Evolutionary conservation across 345 rosid genomes (phyloP).

Genomic region (Eucalyptus regnans): DNA sequence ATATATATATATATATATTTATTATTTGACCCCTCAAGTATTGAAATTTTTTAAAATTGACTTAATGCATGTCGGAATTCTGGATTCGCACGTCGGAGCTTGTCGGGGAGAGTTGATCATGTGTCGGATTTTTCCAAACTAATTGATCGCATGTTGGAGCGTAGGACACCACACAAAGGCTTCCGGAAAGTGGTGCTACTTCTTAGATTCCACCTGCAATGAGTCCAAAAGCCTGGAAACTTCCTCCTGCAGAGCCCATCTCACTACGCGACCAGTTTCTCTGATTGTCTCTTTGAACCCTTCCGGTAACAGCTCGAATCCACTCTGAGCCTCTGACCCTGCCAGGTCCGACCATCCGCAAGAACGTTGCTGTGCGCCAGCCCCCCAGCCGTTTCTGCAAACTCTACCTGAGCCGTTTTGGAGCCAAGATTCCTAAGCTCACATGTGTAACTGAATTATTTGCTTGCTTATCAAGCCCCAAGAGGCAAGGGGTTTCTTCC

Average conservation of each 20-base stretch:
- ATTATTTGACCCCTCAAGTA: rapidly evolving
- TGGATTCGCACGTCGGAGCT: rapidly evolving
- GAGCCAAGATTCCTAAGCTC: neutral
- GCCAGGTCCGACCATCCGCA: neutral
- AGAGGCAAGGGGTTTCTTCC: neutral
- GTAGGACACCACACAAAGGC: rapidly evolving
- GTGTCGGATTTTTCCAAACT: rapidly evolving
- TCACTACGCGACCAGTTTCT: neutral
- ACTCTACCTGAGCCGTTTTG: neutral
- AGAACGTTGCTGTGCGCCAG: neutral
- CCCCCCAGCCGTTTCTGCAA: neutral
- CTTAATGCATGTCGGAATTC: rapidly evolving
- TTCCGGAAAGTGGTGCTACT: rapidly evolving
- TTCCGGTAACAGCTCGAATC: neutral
- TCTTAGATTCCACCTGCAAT: rapidly evolving
- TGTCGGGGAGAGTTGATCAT: rapidly evolving
- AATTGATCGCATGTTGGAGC: rapidly evolving
- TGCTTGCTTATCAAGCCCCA: neutral
- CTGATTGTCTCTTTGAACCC: neutral
- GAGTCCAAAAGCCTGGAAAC: neutral
- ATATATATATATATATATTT: too few species aligned
- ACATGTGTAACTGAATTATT: neutral
- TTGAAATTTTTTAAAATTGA: too few species aligned
- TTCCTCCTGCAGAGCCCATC: neutral
- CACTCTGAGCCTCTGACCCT: neutral